These are phyloP conservation scores for Pseudocercospora cruenta DNA, from an alignment of 2,329 filamentous ascomycete species.

Conservation along the genomic window DNA sequence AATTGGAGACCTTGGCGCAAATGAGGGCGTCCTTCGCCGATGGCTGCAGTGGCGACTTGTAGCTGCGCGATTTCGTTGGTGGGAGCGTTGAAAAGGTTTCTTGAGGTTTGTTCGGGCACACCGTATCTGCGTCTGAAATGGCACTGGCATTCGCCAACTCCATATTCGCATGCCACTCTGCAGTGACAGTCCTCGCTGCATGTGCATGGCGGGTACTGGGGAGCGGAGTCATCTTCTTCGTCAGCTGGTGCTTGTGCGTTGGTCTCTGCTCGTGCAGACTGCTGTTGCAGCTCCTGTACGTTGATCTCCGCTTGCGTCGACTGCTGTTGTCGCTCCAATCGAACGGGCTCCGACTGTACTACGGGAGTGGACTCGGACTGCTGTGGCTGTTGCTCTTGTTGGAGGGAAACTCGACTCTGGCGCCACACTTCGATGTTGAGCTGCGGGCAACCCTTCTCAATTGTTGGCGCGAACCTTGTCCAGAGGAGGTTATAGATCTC, in stretches of 20 bases:
- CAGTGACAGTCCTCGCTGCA: background rate
- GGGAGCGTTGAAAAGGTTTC: background rate
- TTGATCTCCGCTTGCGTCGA: background rate
- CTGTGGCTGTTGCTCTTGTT: background rate
- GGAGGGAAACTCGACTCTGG: background rate
- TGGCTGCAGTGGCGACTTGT: background rate
- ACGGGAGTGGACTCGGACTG: background rate
- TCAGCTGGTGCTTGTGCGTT: background rate
- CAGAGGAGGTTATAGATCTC: background rate
- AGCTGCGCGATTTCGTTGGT: background rate
- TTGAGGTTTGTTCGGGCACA: background rate
- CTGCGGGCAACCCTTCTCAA: background rate
- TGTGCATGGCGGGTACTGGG: background rate
- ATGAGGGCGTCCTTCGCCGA: background rate
- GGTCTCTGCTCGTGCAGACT: background rate
- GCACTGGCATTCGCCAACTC: background rate
- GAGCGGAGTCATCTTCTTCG: background rate
- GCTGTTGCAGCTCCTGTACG: background rate
- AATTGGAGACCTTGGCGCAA: background rate
- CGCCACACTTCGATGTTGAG: background rate
- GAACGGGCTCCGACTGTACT: background rate
- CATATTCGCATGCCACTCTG: background rate
- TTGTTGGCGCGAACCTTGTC: background rate
- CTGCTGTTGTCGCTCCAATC: background rate
- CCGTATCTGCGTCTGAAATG: background rate